Evolutionary conservation across 2,329 filamentous ascomycete genomes (phyloP).

Genomic region (Aureobasidium mangrovei): DNA sequence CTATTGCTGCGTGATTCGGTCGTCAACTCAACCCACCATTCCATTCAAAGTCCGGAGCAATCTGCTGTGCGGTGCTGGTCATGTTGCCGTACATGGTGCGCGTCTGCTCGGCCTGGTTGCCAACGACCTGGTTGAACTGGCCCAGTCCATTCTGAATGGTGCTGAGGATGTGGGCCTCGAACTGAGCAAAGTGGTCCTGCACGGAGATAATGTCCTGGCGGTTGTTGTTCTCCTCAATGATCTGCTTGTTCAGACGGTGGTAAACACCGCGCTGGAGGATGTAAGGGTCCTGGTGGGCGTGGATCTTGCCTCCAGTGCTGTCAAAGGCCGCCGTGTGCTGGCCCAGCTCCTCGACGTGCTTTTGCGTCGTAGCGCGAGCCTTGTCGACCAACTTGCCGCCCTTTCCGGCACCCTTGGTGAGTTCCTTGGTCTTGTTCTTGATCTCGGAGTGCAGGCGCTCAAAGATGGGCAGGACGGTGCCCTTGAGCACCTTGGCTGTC

Average conservation of each 20-base stretch:
- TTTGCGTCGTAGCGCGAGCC: conserved; percentile 75
- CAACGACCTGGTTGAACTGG: conserved; percentile 72
- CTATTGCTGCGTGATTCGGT: no score
- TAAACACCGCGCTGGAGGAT: conserved; percentile 72
- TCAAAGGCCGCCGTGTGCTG: conserved; percentile 76
- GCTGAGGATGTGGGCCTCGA: conserved; percentile 77
- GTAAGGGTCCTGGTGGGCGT: conserved; percentile 75
- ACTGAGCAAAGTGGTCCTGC: conserved; percentile 81
- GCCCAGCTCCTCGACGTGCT: conserved; percentile 89
- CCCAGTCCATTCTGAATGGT: conserved; percentile 75
- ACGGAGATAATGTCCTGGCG: conserved; percentile 81
- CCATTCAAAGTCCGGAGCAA: conserved; percentile 88
- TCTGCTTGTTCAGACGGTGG: conserved; percentile 80
- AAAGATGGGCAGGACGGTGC: conserved; percentile 75
- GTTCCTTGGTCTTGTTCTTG: conserved; percentile 91
- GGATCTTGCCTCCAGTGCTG: conserved; percentile 61
- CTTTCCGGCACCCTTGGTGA: conserved; percentile 71
- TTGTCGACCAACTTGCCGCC: conserved; percentile 87
- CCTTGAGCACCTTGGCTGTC: conserved; percentile 84
- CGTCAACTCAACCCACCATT: conserved; percentile 33
- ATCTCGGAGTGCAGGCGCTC: conserved; percentile 91
- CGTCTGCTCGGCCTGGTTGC: conserved; percentile 71
- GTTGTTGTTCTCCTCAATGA: conserved; percentile 93
- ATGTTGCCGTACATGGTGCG: conserved; percentile 79
- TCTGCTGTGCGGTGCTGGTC: conserved; percentile 62